A percentile compares a stretch with the other conserved stretches of the same genome.
Conservation (phyloP, 257 asterid genomes). For the Solanum etuberosum region DNA sequence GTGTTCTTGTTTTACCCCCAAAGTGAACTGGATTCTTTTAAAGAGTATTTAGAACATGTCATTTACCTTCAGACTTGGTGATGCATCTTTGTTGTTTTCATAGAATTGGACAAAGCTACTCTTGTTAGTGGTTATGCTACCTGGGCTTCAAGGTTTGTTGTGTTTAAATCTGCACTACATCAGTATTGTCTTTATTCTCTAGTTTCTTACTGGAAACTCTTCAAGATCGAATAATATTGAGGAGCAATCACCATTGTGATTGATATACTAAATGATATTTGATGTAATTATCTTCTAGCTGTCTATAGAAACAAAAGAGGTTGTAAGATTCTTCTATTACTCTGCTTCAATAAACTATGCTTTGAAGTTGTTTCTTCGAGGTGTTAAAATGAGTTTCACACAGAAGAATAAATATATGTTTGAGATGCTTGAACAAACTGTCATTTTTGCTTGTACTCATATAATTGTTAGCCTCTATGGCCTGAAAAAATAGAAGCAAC, state of each 20-base stretch:
- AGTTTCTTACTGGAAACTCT: neutral
- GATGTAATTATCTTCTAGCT: neutral
- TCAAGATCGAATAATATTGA: neutral
- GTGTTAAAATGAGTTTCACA: neutral
- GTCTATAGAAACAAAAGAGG: neutral
- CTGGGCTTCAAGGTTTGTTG: neutral
- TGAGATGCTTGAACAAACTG: neutral
- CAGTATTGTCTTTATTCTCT: neutral
- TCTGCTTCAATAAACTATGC: neutral
- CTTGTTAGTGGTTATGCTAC: neutral
- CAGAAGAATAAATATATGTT: neutral
- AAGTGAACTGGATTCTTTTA: neutral
- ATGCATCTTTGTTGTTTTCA: neutral
- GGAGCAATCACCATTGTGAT: neutral
- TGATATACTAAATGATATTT: neutral
- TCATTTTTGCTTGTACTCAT: neutral
- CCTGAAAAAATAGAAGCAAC: conserved; percentile 49
- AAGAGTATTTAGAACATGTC: neutral
- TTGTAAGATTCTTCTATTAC: neutral
- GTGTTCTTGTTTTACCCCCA: neutral
- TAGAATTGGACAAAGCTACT: neutral
- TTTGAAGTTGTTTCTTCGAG: neutral
- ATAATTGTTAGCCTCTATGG: neutral
- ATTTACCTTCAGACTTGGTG: neutral
- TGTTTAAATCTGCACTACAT: neutral